phyloP scores from a whole-genome alignment of 2,329 filamentous ascomycete genomes.

The Aspergillus cejpii region DNA sequence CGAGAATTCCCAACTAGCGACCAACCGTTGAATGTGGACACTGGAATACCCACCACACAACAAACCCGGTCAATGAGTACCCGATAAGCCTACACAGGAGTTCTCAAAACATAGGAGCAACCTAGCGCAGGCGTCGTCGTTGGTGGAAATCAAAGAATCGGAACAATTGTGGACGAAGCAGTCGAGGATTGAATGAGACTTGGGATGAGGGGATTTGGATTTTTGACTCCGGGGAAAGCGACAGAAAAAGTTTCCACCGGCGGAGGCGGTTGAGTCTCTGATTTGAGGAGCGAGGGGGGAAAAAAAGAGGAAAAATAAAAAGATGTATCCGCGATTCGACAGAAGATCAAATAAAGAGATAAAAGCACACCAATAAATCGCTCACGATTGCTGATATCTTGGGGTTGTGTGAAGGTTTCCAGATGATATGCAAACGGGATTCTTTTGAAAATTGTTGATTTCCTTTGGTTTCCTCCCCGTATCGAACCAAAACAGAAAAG shows the following conservation, averaged over 20 bases:
- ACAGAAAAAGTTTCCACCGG: conserved; percentile 3
- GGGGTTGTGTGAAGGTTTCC: too few species aligned
- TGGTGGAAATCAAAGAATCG: neutral
- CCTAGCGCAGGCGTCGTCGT: conserved; percentile 9
- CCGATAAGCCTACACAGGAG: conserved; percentile 17
- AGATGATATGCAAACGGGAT: neutral
- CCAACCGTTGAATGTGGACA: conserved; percentile 29
- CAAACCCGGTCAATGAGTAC: conserved; percentile 18
- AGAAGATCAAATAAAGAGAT: conserved; percentile 7
- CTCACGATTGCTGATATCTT: conserved; percentile 14
- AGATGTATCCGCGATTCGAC: conserved; percentile 7
- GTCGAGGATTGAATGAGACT: conserved; percentile 6
- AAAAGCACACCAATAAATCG: conserved; percentile 13
- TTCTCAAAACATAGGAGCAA: conserved; percentile 32
- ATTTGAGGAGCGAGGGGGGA: neutral
- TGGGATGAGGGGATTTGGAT: neutral
- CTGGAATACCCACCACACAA: conserved; percentile 26
- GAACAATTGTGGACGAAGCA: conserved; percentile 9
- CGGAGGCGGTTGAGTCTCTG: conserved; percentile 1
- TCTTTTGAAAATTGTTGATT: too few species aligned
- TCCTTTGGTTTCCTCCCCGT: conserved; percentile 4
- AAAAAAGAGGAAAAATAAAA: conserved; percentile 11
- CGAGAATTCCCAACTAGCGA: conserved; percentile 21
- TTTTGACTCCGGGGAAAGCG: conserved; percentile 1
- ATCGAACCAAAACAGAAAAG: neutral